Conservation (phyloP, 1,139 yeast genomes). For the Taphrina deformans region DNA sequence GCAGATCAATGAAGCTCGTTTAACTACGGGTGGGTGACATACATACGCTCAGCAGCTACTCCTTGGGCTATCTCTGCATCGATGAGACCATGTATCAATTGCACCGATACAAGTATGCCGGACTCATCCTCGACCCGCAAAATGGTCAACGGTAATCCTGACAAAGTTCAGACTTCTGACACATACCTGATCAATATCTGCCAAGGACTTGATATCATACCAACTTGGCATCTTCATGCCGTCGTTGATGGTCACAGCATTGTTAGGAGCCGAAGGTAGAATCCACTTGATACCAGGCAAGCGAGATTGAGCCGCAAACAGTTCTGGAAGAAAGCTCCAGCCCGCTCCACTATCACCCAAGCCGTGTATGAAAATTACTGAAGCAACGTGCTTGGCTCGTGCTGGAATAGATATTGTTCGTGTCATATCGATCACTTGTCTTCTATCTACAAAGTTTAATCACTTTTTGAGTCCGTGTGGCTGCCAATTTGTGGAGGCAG, state of each 20-base stretch:
- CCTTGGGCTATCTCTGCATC: conserved; percentile 64
- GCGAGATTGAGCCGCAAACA: conserved; percentile 47
- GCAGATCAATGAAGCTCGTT: conserved; percentile 75
- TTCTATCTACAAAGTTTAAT: background rate
- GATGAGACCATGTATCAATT: conserved; percentile 56
- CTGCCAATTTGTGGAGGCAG: too few relatives aligned
- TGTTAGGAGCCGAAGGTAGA: conserved; percentile 81
- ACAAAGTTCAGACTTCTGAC: background rate
- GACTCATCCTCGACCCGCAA: conserved; percentile 51
- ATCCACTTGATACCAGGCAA: conserved; percentile 68
- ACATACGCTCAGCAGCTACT: conserved; percentile 65
- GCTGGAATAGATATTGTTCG: conserved; percentile 25
- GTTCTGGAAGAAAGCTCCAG: conserved; percentile 68
- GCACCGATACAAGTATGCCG: conserved; percentile 65
- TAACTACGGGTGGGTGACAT: too few relatives aligned
- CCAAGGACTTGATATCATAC: conserved; percentile 74
- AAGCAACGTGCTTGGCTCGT: conserved; percentile 51
- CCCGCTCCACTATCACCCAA: conserved; percentile 89
- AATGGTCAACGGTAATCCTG: background rate
- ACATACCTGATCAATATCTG: conserved; percentile 46
- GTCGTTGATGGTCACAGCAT: conserved; percentile 48
- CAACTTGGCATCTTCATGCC: conserved; percentile 77
- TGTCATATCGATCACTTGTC: background rate
- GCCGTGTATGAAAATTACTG: conserved; percentile 83
- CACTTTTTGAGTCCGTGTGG: too few relatives aligned